A percentile compares a stretch with the other conserved stretches of the same genome.
Evolutionary conservation across 371 early-diverging fungal species (phyloP).

Genomic region (Amoeboaphelidium occidentale): DNA sequence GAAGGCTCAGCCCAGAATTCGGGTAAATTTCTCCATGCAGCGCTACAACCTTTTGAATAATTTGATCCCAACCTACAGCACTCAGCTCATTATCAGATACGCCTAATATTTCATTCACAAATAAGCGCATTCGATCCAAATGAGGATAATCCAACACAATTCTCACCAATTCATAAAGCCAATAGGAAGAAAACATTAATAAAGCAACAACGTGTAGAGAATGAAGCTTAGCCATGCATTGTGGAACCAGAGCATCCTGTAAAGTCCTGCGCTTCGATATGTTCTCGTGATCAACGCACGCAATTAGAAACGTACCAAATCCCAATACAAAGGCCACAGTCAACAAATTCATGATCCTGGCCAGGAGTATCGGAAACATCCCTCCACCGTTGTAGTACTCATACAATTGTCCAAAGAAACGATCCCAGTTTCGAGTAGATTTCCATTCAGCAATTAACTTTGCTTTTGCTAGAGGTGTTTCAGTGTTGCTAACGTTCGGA

Average conservation of each 20-base stretch:
- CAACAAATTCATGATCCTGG: constrained; percentile 40
- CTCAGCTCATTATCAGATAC: constrained; percentile 16
- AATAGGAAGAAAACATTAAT: constrained; percentile 5
- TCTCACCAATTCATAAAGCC: not conserved
- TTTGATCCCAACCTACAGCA: constrained; percentile 13
- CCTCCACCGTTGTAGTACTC: constrained; percentile 59
- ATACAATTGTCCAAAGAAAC: constrained; percentile 20
- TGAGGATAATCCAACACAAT: constrained; percentile 1
- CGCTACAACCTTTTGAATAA: not conserved
- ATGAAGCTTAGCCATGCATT: constrained; percentile 27
- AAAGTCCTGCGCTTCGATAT: constrained; percentile 36
- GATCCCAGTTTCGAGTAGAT: too few species aligned
- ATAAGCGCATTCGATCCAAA: not conserved
- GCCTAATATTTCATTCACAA: constrained; percentile 2
- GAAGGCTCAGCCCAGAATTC: not conserved
- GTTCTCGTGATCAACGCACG: constrained; percentile 62
- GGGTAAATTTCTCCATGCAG: constrained; percentile 2
- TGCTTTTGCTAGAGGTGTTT: too few species aligned
- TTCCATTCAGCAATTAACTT: too few species aligned
- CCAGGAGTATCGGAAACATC: constrained; percentile 39
- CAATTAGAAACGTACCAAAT: constrained; percentile 60
- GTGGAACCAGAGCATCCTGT: constrained; percentile 42
- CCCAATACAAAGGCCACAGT: constrained; percentile 57
- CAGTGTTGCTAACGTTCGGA: too few species aligned
- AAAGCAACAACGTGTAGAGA: not conserved